Percentiles rank a stretch among this genome's conserved stretches.
phyloP scores from a whole-genome alignment of 352 stramenopile genomes.

The Pythium plurisporium region DNA sequence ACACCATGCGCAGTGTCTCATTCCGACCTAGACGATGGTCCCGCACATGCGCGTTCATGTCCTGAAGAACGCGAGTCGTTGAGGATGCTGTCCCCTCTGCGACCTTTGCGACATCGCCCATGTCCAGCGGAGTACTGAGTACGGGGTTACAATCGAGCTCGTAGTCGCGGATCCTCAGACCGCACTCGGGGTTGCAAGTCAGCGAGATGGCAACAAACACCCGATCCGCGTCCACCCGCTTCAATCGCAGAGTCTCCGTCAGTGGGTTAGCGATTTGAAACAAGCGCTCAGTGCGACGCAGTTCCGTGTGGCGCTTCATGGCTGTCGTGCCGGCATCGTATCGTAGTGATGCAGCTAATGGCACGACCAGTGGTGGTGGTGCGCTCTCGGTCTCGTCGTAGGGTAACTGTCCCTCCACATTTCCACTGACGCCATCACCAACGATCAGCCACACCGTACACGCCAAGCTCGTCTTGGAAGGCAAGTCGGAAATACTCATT shows the following conservation, averaged over 20 bases:
- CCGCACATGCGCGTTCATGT: slow-evolving; percentile 17
- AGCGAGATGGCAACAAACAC: slow-evolving; percentile 18
- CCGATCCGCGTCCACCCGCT: slow-evolving; percentile 10
- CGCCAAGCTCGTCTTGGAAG: neutral
- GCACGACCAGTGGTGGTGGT: neutral
- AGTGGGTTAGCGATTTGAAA: slow-evolving; percentile 15
- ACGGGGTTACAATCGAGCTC: slow-evolving; percentile 2
- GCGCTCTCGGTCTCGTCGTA: neutral
- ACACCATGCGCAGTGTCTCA: slow-evolving; percentile 20
- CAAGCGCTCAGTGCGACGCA: slow-evolving; percentile 18
- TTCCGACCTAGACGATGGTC: slow-evolving; percentile 2
- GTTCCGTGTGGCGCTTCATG: slow-evolving; percentile 12
- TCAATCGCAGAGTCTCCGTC: neutral
- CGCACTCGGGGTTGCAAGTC: slow-evolving; percentile 16
- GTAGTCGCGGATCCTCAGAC: slow-evolving; percentile 17
- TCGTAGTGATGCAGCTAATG: slow-evolving; percentile 15
- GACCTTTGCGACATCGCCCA: neutral
- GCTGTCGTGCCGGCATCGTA: slow-evolving; percentile 11
- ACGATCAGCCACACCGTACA: slow-evolving; percentile 24
- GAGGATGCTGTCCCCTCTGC: neutral
- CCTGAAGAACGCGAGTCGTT: slow-evolving; percentile 9
- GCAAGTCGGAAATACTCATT: slow-evolving; percentile 5
- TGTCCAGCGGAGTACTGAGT: neutral
- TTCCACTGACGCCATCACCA: neutral
- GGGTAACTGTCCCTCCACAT: neutral